Evolutionary conservation across 2,329 filamentous ascomycete genomes (phyloP), one percentile per base, ranked within the genome.

Genomic region (Thelonectria olida): DNA sequence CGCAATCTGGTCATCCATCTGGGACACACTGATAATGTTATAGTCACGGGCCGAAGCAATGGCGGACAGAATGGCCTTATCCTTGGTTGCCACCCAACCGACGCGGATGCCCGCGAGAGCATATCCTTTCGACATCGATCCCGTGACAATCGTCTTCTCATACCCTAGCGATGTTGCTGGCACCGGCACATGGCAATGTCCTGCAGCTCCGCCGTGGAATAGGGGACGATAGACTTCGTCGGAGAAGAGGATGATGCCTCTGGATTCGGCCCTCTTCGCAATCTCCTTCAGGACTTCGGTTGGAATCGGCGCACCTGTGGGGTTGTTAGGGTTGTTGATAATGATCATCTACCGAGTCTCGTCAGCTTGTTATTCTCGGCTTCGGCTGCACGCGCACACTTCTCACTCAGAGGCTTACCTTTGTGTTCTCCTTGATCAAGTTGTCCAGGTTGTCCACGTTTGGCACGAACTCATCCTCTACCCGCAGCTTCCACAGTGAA

Each of bases 141-240:
- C 90, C 0, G 92, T 96, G 12, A 88, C 87, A 28, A 97, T 82
- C 7, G 20, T 85, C 57, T 88, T 90, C 3, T 85, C 78, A 76
- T 96, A 96, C 42, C 88, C 89, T 42, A 96, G 80, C 0, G 90
- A 87, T 1, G 93, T 81, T 10, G 89, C 82, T 12, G 73, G 67
- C 0, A 92, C 93, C 0, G 91, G 89, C 2, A 86, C 85, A 85
- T 68, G 59, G 9, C 54, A 61, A 13, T 57, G 45, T 89, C 84
- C 58, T 28, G 93, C 75, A 19, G 84, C 67, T 58, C 67, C 67
- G 27, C 85, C 81, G 75, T 96, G 92, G 80, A 93, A 96, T 3
- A 97, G 81, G 0, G 93, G 93, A 1, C 91, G 85, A 76, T 95
- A 97, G 22, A 96, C 92, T 78, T 97, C 92, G 71, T 96, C 92